A percentile compares a stretch with the other conserved stretches of the same genome.
These are phyloP conservation scores for Biancaea sappan DNA, from an alignment of 306 rosid genomes.

Conservation along the genomic window DNA sequence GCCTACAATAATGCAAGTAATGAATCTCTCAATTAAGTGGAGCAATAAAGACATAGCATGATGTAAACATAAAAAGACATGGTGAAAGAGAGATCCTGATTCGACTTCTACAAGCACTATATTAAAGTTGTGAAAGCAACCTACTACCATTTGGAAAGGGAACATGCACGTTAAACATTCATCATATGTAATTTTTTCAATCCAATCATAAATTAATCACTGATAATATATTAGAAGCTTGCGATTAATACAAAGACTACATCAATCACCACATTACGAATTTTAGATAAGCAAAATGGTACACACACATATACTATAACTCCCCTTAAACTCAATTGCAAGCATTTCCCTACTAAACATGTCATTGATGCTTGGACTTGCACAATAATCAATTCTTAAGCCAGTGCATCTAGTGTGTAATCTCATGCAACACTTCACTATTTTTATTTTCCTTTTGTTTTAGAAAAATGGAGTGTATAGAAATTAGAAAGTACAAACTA, in stretches of 20 bases:
- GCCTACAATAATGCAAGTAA: conserved; percentile 28
- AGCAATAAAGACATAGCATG: neutral
- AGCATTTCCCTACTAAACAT: too few relatives aligned
- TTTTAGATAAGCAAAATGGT: too few relatives aligned
- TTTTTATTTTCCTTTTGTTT: neutral
- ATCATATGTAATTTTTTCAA: conserved; percentile 11
- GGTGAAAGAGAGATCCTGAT: neutral
- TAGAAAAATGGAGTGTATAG: neutral
- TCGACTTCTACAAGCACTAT: neutral
- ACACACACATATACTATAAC: too few relatives aligned
- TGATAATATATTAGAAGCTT: neutral
- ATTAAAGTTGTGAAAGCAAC: neutral
- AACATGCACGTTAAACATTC: neutral
- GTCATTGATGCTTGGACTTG: neutral
- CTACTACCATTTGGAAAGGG: conserved; percentile 14
- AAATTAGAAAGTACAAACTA: neutral
- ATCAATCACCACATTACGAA: neutral
- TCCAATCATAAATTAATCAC: conserved; percentile 13
- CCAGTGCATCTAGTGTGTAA: neutral
- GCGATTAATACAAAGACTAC: neutral
- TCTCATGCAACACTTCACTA: neutral
- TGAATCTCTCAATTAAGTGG: neutral
- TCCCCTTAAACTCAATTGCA: too few relatives aligned
- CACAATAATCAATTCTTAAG: neutral
- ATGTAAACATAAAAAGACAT: neutral